Conservation (phyloP, 1,284 basidiomycete genomes). For the Trichosporon ovoides region DNA sequence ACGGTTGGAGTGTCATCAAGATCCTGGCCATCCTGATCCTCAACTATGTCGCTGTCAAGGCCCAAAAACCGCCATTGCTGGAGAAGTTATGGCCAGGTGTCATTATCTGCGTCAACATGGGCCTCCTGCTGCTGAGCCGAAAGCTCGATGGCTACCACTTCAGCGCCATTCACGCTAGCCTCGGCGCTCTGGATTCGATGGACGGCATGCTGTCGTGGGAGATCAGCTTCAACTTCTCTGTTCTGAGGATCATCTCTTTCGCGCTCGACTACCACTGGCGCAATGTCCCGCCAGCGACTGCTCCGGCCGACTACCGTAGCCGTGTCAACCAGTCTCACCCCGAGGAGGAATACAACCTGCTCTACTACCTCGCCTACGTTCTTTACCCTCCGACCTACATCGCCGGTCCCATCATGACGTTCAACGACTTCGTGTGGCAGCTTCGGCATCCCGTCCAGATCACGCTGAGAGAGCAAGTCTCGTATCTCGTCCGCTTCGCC, state of each 20-base stretch:
- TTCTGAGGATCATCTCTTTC: conserved; percentile 89
- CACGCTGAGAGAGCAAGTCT: conserved; percentile 46
- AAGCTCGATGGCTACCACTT: conserved; percentile 70
- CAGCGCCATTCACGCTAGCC: conserved; percentile 55
- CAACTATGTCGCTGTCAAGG: conserved; percentile 67
- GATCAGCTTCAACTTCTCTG: conserved; percentile 92
- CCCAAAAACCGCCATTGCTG: conserved; percentile 31
- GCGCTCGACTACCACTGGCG: conserved; percentile 88
- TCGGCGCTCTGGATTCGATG: conserved; percentile 58
- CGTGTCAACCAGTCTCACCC: conserved; percentile 54
- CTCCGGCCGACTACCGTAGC: conserved; percentile 45
- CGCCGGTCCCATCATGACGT: conserved; percentile 92
- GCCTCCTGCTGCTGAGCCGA: conserved; percentile 73
- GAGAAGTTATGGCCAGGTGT: conserved; percentile 32
- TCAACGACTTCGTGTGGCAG: conserved; percentile 87
- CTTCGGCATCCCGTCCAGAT: conserved; percentile 50
- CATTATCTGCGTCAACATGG: conserved; percentile 64
- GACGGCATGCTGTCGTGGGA: conserved; percentile 80
- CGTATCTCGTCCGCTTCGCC: conserved; percentile 69
- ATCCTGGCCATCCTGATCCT: conserved; percentile 62
- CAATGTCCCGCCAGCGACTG: conserved; percentile 7
- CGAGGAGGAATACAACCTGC: conserved; percentile 55
- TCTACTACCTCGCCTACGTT: conserved; percentile 66
- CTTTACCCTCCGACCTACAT: conserved; percentile 92
- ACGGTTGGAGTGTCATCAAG: conserved; percentile 80